Percentiles rank a stretch among this genome's conserved stretches.
phyloP scores from a whole-genome alignment of 2,329 filamentous ascomycete genomes.

The Rugonectria rugulosa region DNA sequence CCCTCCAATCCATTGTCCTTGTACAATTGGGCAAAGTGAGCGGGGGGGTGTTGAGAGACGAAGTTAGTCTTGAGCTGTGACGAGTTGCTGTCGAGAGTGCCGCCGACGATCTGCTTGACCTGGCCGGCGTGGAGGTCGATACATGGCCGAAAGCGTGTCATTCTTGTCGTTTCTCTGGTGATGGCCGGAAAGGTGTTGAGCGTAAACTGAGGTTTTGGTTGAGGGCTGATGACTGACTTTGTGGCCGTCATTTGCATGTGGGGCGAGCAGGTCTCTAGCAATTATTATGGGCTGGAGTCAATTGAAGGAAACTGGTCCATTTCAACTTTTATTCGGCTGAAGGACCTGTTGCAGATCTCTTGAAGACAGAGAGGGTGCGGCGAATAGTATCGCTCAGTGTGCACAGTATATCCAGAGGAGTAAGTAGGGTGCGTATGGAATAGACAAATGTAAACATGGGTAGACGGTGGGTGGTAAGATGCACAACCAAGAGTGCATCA shows the following conservation, averaged over 20 bases:
- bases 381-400: too few relatives aligned
- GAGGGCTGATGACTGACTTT: constrained; percentile 18
- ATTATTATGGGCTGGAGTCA: too few relatives aligned
- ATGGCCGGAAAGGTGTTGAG: constrained; percentile 3
- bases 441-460: too few relatives aligned
- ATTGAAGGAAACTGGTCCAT: too few relatives aligned
- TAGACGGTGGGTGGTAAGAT: too few relatives aligned
- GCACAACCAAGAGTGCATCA: too few relatives aligned
- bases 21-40: constrained; percentile 85
- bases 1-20: constrained; percentile 75
- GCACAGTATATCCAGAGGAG: too few relatives aligned
- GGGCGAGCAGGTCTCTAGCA: too few relatives aligned
- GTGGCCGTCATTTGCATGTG: constrained; percentile 18
- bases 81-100: constrained; percentile 77
- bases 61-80: constrained; percentile 86
- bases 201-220: background rate
- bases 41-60: constrained; percentile 83
- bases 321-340: too few relatives aligned
- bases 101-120: constrained; percentile 98
- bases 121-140: constrained; percentile 98
- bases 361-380: too few relatives aligned
- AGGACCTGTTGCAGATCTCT: too few relatives aligned
- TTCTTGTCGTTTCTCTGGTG: constrained; percentile 46
- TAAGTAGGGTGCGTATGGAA: too few relatives aligned
- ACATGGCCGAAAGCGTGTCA: constrained; percentile 95